Evolutionary conservation across 805 yeast species (phyloP), one percentile per base, ranked within the genome.

Genomic region (Ascoidea rubescens): DNA sequence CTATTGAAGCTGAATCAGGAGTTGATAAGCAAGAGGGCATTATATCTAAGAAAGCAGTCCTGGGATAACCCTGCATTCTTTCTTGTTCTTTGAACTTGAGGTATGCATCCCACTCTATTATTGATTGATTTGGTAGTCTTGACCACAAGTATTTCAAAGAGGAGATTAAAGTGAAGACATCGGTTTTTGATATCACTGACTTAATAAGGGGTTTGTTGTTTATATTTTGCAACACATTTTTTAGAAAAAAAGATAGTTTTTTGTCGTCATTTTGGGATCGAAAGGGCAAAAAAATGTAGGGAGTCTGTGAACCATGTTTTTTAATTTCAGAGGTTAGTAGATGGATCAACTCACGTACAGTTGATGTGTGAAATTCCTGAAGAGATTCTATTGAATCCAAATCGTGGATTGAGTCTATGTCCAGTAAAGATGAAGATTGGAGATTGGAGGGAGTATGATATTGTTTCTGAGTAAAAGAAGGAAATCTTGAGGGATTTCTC

Each of bases 1-100:
- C 91, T 4, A 90, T 87, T 1, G 93, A 82, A 0, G 96, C 95
- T 67, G 88, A 96, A 5, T 91, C 83, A 1, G 93, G 87, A 0
- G 93, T 82, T 2, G 84, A 76, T 28, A 87, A 71, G 65, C 95
- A 85, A 55, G 80, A 80, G 1, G 96, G 96, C 87, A 89, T 85
- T 53, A 84, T 77, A 50, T 82, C 82, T 47, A 86, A 67, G 62
- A 89, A 89, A 0, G 96, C 87, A 55, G 75, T 77, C 58, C 77
- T 74, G 1, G 93, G 89, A 60, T 71, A 86, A 5, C 79, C 77
- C 1, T 79, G 78, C 52, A 80, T 82, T 45, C 71, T 71, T 62
- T 88, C 96, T 50, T 76, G 69, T 28, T 75, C 70, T 57, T 75
- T 81, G 63, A 84, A 89, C 53, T 81, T 78, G 31, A 80, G 70